Base-by-base conservation (phyloP, 164 flowering plant species). In the Vitis rotundifolia region DNA sequence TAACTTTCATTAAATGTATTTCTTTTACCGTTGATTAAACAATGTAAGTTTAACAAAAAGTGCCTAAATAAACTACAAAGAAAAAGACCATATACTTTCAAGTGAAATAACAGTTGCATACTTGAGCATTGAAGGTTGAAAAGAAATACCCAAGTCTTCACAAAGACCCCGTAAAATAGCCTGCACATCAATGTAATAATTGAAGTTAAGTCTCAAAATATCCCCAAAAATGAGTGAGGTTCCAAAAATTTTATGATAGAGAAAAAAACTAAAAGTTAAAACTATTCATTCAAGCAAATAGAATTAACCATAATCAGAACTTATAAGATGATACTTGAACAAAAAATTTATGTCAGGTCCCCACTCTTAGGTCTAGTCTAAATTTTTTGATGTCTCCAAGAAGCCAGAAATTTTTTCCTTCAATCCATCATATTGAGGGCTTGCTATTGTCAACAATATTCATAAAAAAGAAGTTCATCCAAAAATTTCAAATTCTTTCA, bases 111-210 rank as follows among this genome's bases (percentile, higher is more conserved):
- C 9, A 11, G 13, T 74, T 16, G 19, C 86, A 60, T 85, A 92
- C 98, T 81, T 90, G 58, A 92, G 94, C 98, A 94, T 92, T 69
- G 86, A 49, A 58, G 74, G 51, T 71, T 94, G 93, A 72, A 94
- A 94, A 70, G 96, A 93, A 78, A 94, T 89, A 56, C 77, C 82
- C 75, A 94, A 72, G 57, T 92, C 96, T 58, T 87, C 84, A 87
- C 98, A 94, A 70, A 94, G 91, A 64, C 82, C 87, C 71, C 82
- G 92, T 73, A 94, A 78, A 9, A 86, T 77, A 77, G 79, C 91
- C 98, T 91, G 82, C 80, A 72, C 47, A 74, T 50, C 61, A 72
- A 71, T 14, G 11, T 66, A 65, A 63, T 26, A 13, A 61, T 4
- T 15, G 9, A 9, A 70, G 19, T n/a, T 37, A 29, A 2, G 28